phyloP scores from a whole-genome alignment of 305 asterid genomes.

The Fraxinus platypoda region DNA sequence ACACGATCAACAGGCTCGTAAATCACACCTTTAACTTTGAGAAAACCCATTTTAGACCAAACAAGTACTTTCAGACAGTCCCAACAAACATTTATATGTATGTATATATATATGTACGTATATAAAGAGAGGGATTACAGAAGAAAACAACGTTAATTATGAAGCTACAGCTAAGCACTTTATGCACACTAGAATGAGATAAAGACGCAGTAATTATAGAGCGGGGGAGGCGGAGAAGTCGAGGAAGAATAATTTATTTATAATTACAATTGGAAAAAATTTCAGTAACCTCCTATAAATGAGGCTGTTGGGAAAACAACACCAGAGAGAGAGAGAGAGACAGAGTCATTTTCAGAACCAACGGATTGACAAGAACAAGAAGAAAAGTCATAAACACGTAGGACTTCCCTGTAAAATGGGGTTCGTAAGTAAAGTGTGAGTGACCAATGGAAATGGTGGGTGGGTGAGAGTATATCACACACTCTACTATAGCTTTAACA shows the following conservation, averaged over 20 bases:
- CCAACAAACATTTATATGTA: not conserved
- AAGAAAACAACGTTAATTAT: not conserved
- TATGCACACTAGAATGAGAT: not conserved
- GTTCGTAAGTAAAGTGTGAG: not conserved
- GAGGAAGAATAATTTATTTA: slow-evolving; percentile 12
- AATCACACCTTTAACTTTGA: slow-evolving; percentile 51
- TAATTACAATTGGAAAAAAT: not conserved
- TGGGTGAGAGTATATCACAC: not conserved
- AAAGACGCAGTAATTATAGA: not conserved
- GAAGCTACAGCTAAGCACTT: slow-evolving; percentile 2
- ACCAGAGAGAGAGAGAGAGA: not conserved
- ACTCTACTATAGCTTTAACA: not conserved
- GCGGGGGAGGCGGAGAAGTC: slow-evolving; percentile 39
- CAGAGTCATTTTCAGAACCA: not conserved
- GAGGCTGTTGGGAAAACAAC: slow-evolving; percentile 8
- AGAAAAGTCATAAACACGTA: not conserved
- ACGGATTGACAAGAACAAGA: not conserved
- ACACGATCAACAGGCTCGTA: slow-evolving; percentile 60
- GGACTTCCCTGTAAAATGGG: not conserved
- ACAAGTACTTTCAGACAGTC: not conserved
- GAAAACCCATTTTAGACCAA: slow-evolving; percentile 43
- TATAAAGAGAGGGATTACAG: not conserved
- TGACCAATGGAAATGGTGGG: slow-evolving; percentile 1
- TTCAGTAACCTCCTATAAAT: not conserved
- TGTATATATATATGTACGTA: not conserved